Percentiles rank a stretch among this genome's conserved stretches.
Conservation (phyloP, 441 rosid genomes). For the Arabidopsis hybrid region DNA sequence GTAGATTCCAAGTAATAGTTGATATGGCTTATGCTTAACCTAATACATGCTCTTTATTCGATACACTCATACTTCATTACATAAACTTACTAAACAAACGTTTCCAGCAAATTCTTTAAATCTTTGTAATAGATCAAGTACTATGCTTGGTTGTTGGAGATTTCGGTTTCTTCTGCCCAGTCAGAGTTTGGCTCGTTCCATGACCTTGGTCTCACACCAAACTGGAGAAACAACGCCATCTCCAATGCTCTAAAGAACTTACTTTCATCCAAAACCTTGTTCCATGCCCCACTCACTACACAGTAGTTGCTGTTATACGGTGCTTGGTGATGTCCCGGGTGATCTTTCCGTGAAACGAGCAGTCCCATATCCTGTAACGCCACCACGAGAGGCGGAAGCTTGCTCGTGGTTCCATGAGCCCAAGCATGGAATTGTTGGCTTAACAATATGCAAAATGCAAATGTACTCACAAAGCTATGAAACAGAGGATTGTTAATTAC, state of each 20-base stretch:
- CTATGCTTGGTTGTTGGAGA: slow-evolving; percentile 34
- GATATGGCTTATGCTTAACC: slow-evolving; percentile 6
- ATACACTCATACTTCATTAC: slow-evolving; percentile 14
- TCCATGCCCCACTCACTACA: slow-evolving; percentile 88
- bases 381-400: slow-evolving; percentile 66
- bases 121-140: slow-evolving; percentile 5
- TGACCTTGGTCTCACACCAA: slow-evolving; percentile 72
- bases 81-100: background rate
- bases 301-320: slow-evolving; percentile 86
- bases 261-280: slow-evolving; percentile 60
- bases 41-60: background rate
- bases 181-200: slow-evolving; percentile 76
- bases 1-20: too few species aligned
- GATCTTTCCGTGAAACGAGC: slow-evolving; percentile 71
- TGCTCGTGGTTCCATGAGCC: slow-evolving; percentile 93
- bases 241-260: slow-evolving; percentile 72
- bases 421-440: slow-evolving; percentile 95
- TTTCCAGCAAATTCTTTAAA: background rate
- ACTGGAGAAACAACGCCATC: slow-evolving; percentile 62
- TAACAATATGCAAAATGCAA: slow-evolving; percentile 74
- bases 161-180: slow-evolving; percentile 64
- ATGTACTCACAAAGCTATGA: slow-evolving; percentile 58
- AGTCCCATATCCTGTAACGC: slow-evolving; percentile 72
- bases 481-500: slow-evolving; percentile 50
- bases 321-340: slow-evolving; percentile 71